phyloP scores from a whole-genome alignment of 2,329 filamentous ascomycete genomes.

The Chaetomium sp. region DNA sequence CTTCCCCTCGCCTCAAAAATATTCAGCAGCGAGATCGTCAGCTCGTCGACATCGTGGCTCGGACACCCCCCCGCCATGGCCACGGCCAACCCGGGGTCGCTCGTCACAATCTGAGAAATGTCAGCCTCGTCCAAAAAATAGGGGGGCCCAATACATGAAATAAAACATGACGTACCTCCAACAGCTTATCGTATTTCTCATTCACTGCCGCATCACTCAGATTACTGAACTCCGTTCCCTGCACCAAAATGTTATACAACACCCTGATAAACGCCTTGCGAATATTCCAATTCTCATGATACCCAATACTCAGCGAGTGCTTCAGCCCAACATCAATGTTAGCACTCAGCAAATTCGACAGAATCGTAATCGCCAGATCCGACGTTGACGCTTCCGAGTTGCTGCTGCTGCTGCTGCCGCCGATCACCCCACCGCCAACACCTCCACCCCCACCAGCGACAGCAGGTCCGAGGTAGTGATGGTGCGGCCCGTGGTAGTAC shows the following conservation, averaged over 20 bases:
- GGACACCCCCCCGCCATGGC: constrained; percentile 61
- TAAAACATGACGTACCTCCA: constrained; percentile 40
- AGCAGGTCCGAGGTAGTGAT: too few relatives aligned
- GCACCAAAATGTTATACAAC: constrained; percentile 63
- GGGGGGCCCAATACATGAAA: neutral
- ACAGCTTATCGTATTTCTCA: constrained; percentile 61
- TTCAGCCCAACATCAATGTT: constrained; percentile 68
- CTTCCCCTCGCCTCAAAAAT: constrained; percentile 63
- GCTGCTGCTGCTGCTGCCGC: constrained; percentile 26
- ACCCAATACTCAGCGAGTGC: constrained; percentile 63
- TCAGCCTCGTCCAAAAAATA: neutral
- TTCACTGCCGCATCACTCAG: constrained; percentile 60
- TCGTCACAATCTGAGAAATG: constrained; percentile 47
- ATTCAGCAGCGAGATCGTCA: constrained; percentile 60
- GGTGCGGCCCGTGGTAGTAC: too few relatives aligned
- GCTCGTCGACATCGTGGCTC: constrained; percentile 61
- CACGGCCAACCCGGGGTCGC: constrained; percentile 55
- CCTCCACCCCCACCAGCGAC: too few relatives aligned
- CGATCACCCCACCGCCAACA: too few relatives aligned
- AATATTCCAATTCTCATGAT: constrained; percentile 64
- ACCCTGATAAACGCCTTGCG: constrained; percentile 65
- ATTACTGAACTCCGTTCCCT: constrained; percentile 65
- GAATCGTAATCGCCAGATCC: constrained; percentile 59
- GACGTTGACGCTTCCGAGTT: constrained; percentile 43
- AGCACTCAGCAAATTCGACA: constrained; percentile 63